Evolutionary conservation across 2,329 filamentous ascomycete species (phyloP), one percentile per base, ranked within the genome.

Genomic region (Aspergillus ruber): DNA sequence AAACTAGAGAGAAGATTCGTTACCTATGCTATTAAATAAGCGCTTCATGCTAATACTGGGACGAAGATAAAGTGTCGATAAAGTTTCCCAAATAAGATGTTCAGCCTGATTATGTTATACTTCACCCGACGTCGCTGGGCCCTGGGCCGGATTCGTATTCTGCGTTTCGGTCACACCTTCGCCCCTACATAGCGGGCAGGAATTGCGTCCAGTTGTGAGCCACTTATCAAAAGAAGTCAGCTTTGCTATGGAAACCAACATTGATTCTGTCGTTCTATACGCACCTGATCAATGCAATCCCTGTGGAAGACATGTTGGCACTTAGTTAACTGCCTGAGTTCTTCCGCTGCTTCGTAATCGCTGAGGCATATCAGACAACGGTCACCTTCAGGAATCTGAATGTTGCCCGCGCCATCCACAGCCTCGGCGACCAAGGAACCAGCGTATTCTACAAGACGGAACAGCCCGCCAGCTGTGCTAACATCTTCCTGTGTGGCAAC

Each of bases 201-300:
- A 69, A 47, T 69, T 69, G 44, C 66, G 65, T 40, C 66, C 66
- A 6, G 82, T 85, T 15, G 81, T 85, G 42, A 86, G 70, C 83
- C 83, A 86, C 81, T 29, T 85, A 42, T 21, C 32, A 33, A 41
- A 29, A 41, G 9, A 40, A 42, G 54, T 74, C 53, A 75, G 65
- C 47, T 46, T 27, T 7, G 33, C 9, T 29, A 12, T 29, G 5
- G 10, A 12, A 29, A 46, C 45, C 8, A 44, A 15, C 44, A 17
- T 46, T 40, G 59, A 1, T 38, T n/a, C 17, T 38, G 35, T 17
- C n/a, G 35, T 38, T 38, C 45, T 13, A n/a, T 8, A 10, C 35
- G 23, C 35, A 84, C 82, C 74, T 84, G 79, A 62, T 86, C 83
- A 63, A 86, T 85, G 64, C 83, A 86, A 56, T 84, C 78, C 54